These are phyloP conservation scores for Amphirosellinia nigrospora DNA, from an alignment of 495 filamentous ascomycete species.

Conservation along the genomic window DNA sequence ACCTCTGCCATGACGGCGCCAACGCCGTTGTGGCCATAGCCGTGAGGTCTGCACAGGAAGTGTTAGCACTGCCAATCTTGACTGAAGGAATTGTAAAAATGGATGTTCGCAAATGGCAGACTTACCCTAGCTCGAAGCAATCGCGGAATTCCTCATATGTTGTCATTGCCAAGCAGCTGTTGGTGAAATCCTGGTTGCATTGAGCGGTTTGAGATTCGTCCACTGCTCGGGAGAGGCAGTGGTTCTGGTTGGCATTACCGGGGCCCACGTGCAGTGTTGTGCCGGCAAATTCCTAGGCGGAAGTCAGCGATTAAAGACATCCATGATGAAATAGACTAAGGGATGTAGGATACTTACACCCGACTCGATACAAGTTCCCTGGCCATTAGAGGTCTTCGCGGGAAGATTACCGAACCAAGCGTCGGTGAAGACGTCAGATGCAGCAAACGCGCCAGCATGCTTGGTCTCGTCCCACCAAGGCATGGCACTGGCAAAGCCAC, in stretches of 20 bases:
- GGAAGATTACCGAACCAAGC: conserved; percentile 40
- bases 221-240: conserved; percentile 41
- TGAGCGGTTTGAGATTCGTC: conserved; percentile 39
- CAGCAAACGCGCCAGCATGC: conserved; percentile 41
- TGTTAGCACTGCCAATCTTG: conserved; percentile 24
- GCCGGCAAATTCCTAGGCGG: conserved; percentile 39
- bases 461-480: conserved; percentile 54
- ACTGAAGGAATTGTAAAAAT: background rate
- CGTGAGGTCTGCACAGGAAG: conserved; percentile 29
- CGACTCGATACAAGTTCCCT: conserved; percentile 39
- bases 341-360: conserved; percentile 32
- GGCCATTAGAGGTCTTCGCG: conserved; percentile 37
- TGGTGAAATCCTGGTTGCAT: conserved; percentile 36
- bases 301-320: conserved; percentile 19
- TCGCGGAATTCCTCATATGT: conserved; percentile 39
- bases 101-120: background rate
- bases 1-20: conserved; percentile 47
- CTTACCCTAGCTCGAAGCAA: conserved; percentile 43
- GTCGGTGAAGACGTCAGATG: conserved; percentile 43
- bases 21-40: conserved; percentile 43
- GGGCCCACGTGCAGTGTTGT: conserved; percentile 48
- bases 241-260: conserved; percentile 31
- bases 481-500: conserved; percentile 44
- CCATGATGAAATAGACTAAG: background rate
- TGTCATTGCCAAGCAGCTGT: conserved; percentile 37